Evolutionary conservation across 495 filamentous ascomycete species (phyloP).

Genomic region (Daldinia childiae): DNA sequence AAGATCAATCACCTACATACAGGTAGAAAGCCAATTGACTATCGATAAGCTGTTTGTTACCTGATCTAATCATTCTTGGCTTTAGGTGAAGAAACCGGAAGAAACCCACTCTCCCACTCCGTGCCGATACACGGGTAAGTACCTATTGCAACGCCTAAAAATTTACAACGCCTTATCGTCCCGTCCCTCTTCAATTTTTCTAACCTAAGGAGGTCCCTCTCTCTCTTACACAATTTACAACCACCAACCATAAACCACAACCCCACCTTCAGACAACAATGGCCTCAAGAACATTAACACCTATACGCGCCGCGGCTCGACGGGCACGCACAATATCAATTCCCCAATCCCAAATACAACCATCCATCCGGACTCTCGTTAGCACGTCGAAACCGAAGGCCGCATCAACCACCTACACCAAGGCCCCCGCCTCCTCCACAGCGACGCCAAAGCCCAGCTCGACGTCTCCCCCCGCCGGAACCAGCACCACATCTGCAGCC

Average conservation of each 20-base stretch:
- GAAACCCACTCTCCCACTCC: background rate
- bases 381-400: constrained; percentile 29
- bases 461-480: background rate
- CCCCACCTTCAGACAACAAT: constrained; percentile 10
- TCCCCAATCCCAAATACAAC: background rate
- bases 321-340: background rate
- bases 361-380: constrained; percentile 25
- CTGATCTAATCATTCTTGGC: too few species aligned
- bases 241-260: background rate
- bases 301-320: constrained; percentile 14
- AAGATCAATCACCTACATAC: too few species aligned
- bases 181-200: background rate
- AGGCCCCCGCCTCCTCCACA: background rate
- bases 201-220: too few species aligned
- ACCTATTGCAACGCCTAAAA: constrained; percentile 1
- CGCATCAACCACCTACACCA: background rate
- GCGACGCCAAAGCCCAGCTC: background rate
- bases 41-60: constrained; percentile 22
- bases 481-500: constrained; percentile 4
- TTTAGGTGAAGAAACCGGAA: constrained; percentile 3
- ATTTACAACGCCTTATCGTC: constrained; percentile 13
- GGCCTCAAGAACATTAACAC: constrained; percentile 32
- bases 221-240: background rate
- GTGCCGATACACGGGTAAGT: background rate
- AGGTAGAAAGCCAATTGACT: too few species aligned